phyloP scores from a whole-genome alignment of 2,329 filamentous ascomycete genomes.

The Fusarium newnesense region DNA sequence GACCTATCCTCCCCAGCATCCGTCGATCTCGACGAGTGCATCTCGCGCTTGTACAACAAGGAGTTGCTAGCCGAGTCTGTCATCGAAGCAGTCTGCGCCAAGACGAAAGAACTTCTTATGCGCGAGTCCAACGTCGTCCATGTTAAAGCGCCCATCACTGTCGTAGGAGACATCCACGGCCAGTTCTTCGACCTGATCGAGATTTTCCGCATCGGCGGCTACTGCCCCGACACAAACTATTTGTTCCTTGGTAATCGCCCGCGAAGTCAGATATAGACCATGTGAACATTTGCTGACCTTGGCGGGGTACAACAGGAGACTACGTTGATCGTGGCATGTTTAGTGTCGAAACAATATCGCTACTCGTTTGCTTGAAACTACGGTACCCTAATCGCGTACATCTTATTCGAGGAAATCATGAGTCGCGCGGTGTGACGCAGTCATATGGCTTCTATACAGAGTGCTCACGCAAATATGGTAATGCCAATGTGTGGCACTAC shows the following conservation, averaged over 20 bases:
- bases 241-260: conserved; percentile 82
- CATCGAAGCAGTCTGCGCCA: conserved; percentile 98
- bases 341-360: conserved; percentile 97
- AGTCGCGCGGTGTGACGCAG: conserved; percentile 96
- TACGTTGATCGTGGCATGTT: conserved; percentile 99
- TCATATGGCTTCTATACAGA: conserved; percentile 99
- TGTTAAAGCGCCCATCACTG: conserved; percentile 92
- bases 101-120: conserved; percentile 98
- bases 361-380: conserved; percentile 96
- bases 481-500: conserved; percentile 98
- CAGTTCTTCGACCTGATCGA: conserved; percentile 99
- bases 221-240: conserved; percentile 98
- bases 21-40: conserved; percentile 98
- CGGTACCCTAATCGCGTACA: conserved; percentile 96
- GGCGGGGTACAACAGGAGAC: conserved; percentile 70
- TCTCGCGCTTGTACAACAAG: conserved; percentile 95
- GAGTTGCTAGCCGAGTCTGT: conserved; percentile 97
- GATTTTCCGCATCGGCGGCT: conserved; percentile 98
- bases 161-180: conserved; percentile 97
- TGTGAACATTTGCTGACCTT: conserved; percentile 17
- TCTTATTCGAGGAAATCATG: conserved; percentile 96
- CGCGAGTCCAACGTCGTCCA: conserved; percentile 99
- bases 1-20: conserved; percentile 68
- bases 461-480: conserved; percentile 97
- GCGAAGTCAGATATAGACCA: neutral